phyloP scores from a whole-genome alignment of 2,329 filamentous ascomycete genomes.

The Samsoniella hepiali region DNA sequence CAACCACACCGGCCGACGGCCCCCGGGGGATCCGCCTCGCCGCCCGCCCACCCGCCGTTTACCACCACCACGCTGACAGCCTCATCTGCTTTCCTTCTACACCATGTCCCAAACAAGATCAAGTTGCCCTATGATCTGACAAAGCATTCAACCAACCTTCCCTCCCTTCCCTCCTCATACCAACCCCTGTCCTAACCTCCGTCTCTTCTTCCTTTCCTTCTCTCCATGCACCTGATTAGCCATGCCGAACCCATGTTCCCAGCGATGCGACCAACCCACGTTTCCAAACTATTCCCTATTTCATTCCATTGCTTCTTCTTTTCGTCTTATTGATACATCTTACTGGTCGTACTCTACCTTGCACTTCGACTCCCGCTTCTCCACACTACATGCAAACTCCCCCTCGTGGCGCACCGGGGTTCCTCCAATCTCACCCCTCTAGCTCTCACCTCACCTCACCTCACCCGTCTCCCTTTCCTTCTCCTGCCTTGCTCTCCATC shows the following conservation, averaged over 20 bases:
- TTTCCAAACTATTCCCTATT: not conserved
- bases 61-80: constrained; percentile 2
- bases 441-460: constrained; percentile 15
- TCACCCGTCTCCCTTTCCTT: not conserved
- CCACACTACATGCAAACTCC: not conserved
- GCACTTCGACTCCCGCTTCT: not conserved
- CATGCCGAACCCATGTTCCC: not conserved
- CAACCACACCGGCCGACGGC: not conserved
- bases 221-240: not conserved
- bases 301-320: not conserved
- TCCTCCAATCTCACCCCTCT: constrained; percentile 13
- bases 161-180: not conserved
- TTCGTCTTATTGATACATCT: not conserved
- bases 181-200: too few species aligned
- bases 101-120: not conserved
- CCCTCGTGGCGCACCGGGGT: not conserved
- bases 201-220: not conserved
- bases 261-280: not conserved
- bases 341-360: not conserved
- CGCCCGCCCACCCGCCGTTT: not conserved
- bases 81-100: not conserved
- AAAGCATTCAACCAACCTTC: not conserved
- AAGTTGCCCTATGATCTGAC: not conserved
- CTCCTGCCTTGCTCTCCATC: too few species aligned
- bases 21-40: not conserved